Evolutionary conservation across 2,329 filamentous ascomycete species (phyloP).

Genomic region (Diaporthe citri): DNA sequence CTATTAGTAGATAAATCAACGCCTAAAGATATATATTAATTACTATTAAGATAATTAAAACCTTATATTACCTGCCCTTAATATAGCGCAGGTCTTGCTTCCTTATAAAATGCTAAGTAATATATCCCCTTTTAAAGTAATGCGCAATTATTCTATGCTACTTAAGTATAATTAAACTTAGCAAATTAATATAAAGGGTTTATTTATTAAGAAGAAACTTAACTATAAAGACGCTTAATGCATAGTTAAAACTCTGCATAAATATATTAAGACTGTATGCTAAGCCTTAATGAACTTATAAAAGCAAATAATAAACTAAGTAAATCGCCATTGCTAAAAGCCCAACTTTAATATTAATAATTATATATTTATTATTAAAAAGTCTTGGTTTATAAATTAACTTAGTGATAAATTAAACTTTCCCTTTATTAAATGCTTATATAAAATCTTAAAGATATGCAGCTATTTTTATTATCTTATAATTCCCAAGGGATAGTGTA

Average conservation of each 20-base stretch:
- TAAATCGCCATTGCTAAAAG: background rate
- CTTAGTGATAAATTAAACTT: background rate
- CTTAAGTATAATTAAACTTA: background rate
- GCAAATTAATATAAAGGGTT: background rate
- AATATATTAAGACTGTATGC: background rate
- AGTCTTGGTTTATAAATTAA: background rate
- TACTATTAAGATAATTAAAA: background rate
- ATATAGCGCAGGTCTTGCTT: background rate
- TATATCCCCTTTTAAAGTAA: background rate
- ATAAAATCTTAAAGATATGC: background rate
- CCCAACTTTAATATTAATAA: background rate
- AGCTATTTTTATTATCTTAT: background rate
- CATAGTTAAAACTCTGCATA: background rate
- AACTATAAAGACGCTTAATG: background rate
- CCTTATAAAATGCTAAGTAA: background rate
- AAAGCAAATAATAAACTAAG: background rate
- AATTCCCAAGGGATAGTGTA: no score
- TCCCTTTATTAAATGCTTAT: background rate
- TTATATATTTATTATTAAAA: slow-evolving; percentile 15
- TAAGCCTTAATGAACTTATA: background rate
- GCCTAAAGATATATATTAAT: background rate
- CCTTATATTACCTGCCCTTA: background rate
- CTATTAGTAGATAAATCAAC: background rate
- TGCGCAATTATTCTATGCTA: background rate
- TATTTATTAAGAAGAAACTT: background rate